These are phyloP conservation scores for Plantago rigida DNA, from an alignment of 305 asterid species.

Conservation along the genomic window DNA sequence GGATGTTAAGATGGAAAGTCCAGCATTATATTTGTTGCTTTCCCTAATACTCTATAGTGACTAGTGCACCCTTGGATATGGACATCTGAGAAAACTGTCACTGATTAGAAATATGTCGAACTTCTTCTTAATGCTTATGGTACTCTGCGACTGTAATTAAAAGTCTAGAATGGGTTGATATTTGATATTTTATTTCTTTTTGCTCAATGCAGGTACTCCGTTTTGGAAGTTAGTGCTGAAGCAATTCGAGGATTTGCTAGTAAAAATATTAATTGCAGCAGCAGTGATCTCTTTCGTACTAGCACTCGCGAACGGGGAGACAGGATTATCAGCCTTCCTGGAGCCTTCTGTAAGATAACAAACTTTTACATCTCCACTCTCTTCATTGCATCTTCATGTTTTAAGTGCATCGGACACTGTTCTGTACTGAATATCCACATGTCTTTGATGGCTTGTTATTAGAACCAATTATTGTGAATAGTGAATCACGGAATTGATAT, in stretches of 20 bases:
- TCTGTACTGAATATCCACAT: background rate
- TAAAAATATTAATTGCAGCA: constrained; percentile 85
- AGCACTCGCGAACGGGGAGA: constrained; percentile 94
- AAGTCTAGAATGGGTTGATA: too few species aligned
- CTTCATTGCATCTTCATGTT: background rate
- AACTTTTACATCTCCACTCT: constrained; percentile 10
- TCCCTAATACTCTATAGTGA: background rate
- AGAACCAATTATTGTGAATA: background rate
- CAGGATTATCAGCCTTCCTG: constrained; percentile 84
- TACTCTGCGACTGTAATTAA: background rate
- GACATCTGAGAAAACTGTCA: background rate
- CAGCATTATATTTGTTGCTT: background rate
- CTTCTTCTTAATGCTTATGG: constrained; percentile 16
- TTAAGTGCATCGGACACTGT: background rate
- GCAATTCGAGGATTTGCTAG: constrained; percentile 97
- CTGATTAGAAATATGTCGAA: constrained; percentile 4
- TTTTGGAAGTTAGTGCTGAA: constrained; percentile 91
- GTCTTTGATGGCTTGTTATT: background rate
- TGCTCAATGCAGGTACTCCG: constrained; percentile 58
- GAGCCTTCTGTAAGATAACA: constrained; percentile 79
- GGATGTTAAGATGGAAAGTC: background rate
- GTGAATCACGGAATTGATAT: background rate
- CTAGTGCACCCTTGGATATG: too few species aligned
- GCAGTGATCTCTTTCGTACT: constrained; percentile 76
- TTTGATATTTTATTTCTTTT: too few species aligned